Percentiles rank a stretch among this genome's conserved stretches.
Evolutionary conservation across 129 eudicot genomes (phyloP).

Genomic region (Flaveria sonorensis): DNA sequence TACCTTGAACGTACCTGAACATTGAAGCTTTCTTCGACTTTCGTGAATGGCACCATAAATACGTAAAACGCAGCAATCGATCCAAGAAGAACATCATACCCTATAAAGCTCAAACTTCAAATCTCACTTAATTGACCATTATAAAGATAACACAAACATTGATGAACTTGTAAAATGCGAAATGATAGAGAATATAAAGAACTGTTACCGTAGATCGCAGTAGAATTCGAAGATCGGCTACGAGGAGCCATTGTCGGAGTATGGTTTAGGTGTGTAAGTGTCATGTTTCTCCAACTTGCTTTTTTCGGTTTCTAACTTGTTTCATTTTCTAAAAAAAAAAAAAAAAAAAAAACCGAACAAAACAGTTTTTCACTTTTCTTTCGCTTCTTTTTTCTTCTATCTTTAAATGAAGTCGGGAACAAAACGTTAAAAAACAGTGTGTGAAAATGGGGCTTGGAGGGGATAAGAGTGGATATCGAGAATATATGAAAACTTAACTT

Average conservation of each 20-base stretch:
- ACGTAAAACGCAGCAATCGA: slow-evolving; percentile 90
- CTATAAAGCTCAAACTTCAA: slow-evolving; percentile 38
- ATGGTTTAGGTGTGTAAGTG: too few relatives aligned
- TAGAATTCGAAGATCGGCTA: slow-evolving; percentile 35
- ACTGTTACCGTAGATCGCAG: slow-evolving; percentile 25
- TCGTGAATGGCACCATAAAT: slow-evolving; percentile 78
- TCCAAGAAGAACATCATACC: slow-evolving; percentile 87
- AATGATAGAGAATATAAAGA: neutral
- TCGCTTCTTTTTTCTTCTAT: too few relatives aligned
- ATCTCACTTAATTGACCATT: neutral
- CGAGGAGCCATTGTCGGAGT: slow-evolving; percentile 27
- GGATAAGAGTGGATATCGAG: too few relatives aligned
- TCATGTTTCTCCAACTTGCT: too few relatives aligned
- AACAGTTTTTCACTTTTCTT: too few relatives aligned
- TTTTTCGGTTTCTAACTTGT: too few relatives aligned
- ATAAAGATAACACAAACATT: neutral
- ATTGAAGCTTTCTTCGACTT: slow-evolving; percentile 99
- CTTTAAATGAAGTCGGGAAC: too few relatives aligned
- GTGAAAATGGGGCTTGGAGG: too few relatives aligned
- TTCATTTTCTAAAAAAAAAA: too few relatives aligned
- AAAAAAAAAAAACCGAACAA: too few relatives aligned
- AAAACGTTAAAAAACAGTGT: too few relatives aligned
- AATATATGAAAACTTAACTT: too few relatives aligned
- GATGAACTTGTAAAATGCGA: neutral
- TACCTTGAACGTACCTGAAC: slow-evolving; percentile 57